Evolutionary conservation across 306 rosid genomes (phyloP).

Genomic region (Fragaria ananassa): DNA sequence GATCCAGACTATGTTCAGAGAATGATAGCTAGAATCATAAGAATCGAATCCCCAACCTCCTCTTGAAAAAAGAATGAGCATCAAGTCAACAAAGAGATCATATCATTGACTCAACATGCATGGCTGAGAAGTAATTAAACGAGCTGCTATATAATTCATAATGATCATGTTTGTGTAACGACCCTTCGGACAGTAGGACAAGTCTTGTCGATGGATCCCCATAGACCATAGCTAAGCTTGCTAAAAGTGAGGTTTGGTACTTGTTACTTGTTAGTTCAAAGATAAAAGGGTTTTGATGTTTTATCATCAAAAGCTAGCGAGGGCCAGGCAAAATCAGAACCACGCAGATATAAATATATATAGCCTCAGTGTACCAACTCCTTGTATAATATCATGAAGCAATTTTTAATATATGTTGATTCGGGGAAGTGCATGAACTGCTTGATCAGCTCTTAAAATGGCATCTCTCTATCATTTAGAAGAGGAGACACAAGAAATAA

Average conservation of each 20-base stretch:
- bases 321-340: conserved; percentile 7
- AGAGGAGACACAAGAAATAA: not conserved
- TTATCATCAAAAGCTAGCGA: not conserved
- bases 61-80: not conserved
- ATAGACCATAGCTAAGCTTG: not conserved
- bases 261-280: not conserved
- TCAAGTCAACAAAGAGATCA: conserved; percentile 25
- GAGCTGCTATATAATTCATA: not conserved
- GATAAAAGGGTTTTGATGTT: conserved; percentile 6
- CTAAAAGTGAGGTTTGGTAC: not conserved
- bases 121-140: not conserved
- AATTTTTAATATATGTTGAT: not conserved
- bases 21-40: not conserved
- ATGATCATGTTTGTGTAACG: not conserved
- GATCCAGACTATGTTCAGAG: not conserved
- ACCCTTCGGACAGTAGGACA: not conserved
- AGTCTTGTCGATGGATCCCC: conserved; percentile 1
- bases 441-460: not conserved
- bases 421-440: not conserved
- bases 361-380: not conserved
- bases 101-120: conserved; percentile 10
- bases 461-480: not conserved
- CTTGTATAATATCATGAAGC: not conserved
- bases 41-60: not conserved
- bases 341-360: not conserved